A percentile compares a stretch with the other conserved stretches of the same genome.
These are phyloP conservation scores for Emericellopsis terricola DNA, from an alignment of 495 filamentous ascomycete genomes.

Conservation along the genomic window DNA sequence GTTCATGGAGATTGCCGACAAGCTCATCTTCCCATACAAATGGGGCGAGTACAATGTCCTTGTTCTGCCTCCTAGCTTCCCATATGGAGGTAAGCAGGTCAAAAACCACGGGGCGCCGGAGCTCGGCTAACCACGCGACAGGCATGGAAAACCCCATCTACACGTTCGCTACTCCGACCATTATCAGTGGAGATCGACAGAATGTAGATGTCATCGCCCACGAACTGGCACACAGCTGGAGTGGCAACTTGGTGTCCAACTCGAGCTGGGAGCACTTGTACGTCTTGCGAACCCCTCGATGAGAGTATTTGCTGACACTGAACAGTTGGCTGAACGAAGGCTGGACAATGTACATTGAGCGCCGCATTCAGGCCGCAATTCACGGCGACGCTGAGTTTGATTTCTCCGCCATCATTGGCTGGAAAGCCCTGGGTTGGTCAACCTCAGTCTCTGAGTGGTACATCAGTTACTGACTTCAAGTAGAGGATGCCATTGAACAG, in stretches of 20 bases:
- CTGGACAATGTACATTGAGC: conserved; percentile 89
- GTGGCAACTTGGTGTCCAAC: conserved; percentile 80
- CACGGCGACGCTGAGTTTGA: conserved; percentile 75
- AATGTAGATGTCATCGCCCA: conserved; percentile 97
- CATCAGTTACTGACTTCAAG: no score
- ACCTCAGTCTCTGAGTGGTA: no score
- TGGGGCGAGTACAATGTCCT: conserved; percentile 95
- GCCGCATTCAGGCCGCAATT: conserved; percentile 45
- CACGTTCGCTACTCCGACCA: conserved; percentile 84
- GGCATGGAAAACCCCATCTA: conserved; percentile 94
- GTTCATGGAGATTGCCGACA: conserved; percentile 78
- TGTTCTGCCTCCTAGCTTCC: conserved; percentile 78
- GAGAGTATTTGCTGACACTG: background rate
- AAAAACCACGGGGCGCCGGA: background rate
- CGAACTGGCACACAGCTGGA: conserved; percentile 83
- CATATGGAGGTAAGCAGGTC: conserved; percentile 38
- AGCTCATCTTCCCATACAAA: conserved; percentile 69
- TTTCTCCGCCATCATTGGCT: conserved; percentile 84
- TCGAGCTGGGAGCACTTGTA: conserved; percentile 88
- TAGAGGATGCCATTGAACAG: conserved; percentile 52
- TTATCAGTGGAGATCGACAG: conserved; percentile 78
- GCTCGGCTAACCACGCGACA: conserved; percentile 8
- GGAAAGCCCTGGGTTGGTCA: conserved; percentile 39
- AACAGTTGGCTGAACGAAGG: conserved; percentile 78
- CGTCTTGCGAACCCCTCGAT: conserved; percentile 5